Evolutionary conservation across 257 asterid species (phyloP).

Genomic region (Solanum chiquidenum): DNA sequence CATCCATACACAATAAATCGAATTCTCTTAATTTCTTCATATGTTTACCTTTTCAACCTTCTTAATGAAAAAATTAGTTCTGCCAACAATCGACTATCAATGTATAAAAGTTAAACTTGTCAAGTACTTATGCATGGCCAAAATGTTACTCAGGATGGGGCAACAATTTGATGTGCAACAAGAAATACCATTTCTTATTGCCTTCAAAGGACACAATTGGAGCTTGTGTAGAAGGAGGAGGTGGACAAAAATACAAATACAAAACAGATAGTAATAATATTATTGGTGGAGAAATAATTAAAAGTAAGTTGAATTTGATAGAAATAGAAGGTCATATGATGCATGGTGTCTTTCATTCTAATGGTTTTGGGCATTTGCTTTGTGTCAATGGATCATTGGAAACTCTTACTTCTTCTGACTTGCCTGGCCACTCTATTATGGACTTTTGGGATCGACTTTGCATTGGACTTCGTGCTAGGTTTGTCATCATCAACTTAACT

Average conservation of each 20-base stretch:
- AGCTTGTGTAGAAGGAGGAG: conserved; percentile 15
- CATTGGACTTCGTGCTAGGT: conserved; percentile 80
- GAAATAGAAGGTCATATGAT: conserved; percentile 60
- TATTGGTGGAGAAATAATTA: background rate
- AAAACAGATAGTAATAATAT: background rate
- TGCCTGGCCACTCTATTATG: conserved; percentile 78
- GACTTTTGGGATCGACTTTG: conserved; percentile 94
- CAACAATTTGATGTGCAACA: conserved; percentile 77
- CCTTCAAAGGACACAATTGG: conserved; percentile 43
- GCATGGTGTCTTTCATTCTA: conserved; percentile 91
- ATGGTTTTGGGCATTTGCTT: conserved; percentile 91
- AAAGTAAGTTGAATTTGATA: conserved; percentile 34
- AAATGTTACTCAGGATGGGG: conserved; percentile 86
- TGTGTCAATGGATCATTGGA: conserved; percentile 63
- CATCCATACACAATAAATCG: background rate
- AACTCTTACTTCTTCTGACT: conserved; percentile 44
- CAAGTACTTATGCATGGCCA: background rate
- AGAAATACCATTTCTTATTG: conserved; percentile 80
- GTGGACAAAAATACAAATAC: background rate
- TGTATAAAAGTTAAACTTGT: background rate
- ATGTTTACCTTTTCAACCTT: background rate
- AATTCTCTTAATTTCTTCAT: background rate
- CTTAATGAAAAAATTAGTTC: too few species aligned
- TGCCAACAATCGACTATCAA: too few species aligned
- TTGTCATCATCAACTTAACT: background rate